phyloP scores from a whole-genome alignment of 768 basidiomycete genomes.

The Mycena albidolilacea region DNA sequence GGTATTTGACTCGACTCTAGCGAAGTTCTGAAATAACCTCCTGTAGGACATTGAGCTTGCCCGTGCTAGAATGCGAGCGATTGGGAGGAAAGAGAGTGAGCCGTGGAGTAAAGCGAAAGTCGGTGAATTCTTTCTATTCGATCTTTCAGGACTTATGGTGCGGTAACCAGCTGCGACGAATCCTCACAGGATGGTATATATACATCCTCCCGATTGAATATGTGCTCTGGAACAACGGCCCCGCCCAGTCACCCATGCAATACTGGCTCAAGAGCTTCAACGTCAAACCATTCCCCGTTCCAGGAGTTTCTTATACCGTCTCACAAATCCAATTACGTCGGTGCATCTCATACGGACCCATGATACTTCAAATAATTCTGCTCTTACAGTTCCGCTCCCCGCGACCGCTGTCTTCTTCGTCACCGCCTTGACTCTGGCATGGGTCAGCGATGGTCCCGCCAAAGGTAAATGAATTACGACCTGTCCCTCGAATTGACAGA shows the following conservation, averaged over 20 bases:
- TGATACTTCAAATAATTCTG: background rate
- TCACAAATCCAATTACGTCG: conserved; percentile 39
- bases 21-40: background rate
- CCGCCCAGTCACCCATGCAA: conserved; percentile 36
- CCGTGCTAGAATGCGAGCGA: conserved; percentile 36
- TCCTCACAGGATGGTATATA: conserved; percentile 37
- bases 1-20: background rate
- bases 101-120: conserved; percentile 37
- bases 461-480: conserved; percentile 18
- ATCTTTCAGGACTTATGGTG: background rate
- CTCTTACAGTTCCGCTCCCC: conserved; percentile 35
- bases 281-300: conserved; percentile 39
- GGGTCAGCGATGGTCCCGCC: conserved; percentile 39
- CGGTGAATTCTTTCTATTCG: background rate
- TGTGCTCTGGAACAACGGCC: conserved; percentile 41
- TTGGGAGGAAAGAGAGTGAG: conserved; percentile 37
- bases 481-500: background rate
- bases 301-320: conserved; percentile 33
- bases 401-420: conserved; percentile 38
- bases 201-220: conserved; percentile 40
- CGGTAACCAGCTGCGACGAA: conserved; percentile 28
- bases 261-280: conserved; percentile 43
- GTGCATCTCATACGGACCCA: background rate
- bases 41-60: conserved; percentile 35
- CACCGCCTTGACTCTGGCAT: conserved; percentile 32